These are phyloP conservation scores for Phytophthora hybrid DNA, from an alignment of 352 stramenopile genomes.

Conservation along the genomic window DNA sequence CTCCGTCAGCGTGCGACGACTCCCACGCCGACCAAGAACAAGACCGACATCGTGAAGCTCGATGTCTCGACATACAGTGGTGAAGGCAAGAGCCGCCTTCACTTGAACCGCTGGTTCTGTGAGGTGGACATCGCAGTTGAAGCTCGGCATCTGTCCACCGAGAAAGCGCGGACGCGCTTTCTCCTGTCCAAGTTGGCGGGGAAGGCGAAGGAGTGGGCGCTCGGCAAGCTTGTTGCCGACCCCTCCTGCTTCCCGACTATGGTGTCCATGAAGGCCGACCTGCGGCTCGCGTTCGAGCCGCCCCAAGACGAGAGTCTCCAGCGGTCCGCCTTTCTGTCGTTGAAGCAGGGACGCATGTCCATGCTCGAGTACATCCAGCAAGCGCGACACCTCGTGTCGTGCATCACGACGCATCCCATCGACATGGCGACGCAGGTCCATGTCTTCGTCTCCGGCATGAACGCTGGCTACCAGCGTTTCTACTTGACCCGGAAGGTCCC, in stretches of 20 bases:
- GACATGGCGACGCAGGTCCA: slow-evolving; percentile 34
- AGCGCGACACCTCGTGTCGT: too few species aligned
- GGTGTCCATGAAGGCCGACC: neutral
- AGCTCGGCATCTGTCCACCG: too few species aligned
- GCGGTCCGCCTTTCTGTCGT: slow-evolving; percentile 13
- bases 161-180: too few species aligned
- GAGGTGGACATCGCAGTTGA: slow-evolving; percentile 21
- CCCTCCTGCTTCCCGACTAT: slow-evolving; percentile 16
- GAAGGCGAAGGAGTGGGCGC: slow-evolving; percentile 8
- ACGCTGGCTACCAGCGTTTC: slow-evolving; percentile 11
- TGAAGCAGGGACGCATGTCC: slow-evolving; percentile 25
- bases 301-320: slow-evolving; percentile 26
- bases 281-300: slow-evolving; percentile 25
- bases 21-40: too few species aligned
- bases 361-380: slow-evolving; percentile 1
- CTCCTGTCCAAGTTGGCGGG: too few species aligned
- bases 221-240: slow-evolving; percentile 22
- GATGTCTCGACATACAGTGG: neutral
- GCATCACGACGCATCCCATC: slow-evolving; percentile 1
- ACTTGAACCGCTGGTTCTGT: too few species aligned
- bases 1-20: too few species aligned
- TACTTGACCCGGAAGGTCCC: slow-evolving; percentile 24
- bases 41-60: too few species aligned
- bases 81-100: too few species aligned
- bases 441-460: slow-evolving; percentile 12